These are phyloP conservation scores for Delphinella strobiligena DNA, from an alignment of 2,329 filamentous ascomycete genomes.

Conservation along the genomic window DNA sequence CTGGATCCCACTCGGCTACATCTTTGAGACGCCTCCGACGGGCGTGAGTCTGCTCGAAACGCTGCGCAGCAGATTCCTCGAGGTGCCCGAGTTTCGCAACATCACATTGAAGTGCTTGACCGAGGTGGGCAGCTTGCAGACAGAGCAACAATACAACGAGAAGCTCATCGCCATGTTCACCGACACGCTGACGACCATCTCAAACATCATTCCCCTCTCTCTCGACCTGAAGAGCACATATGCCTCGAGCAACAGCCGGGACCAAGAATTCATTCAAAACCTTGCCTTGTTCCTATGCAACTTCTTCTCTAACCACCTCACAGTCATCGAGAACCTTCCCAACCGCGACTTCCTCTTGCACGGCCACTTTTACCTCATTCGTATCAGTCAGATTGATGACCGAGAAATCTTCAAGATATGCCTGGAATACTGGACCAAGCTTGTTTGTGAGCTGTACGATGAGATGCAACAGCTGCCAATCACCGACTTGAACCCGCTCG, in stretches of 20 bases:
- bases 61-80: constrained; percentile 79
- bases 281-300: constrained; percentile 91
- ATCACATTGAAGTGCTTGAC: constrained; percentile 93
- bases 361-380: constrained; percentile 94
- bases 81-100: constrained; percentile 90
- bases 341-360: constrained; percentile 92
- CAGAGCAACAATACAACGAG: constrained; percentile 79
- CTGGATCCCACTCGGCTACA: constrained; percentile 97
- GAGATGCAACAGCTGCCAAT: constrained; percentile 97
- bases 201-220: constrained; percentile 81
- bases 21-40: constrained; percentile 75
- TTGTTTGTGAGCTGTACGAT: constrained; percentile 95
- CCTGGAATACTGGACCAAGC: constrained; percentile 96
- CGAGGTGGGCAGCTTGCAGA: constrained; percentile 89
- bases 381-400: constrained; percentile 97
- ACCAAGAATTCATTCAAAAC: constrained; percentile 97
- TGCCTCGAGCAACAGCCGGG: constrained; percentile 75
- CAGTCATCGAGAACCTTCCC: constrained; percentile 88
- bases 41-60: constrained; percentile 70
- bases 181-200: constrained; percentile 83
- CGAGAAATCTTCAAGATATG: constrained; percentile 99
- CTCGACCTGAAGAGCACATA: constrained; percentile 89
- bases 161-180: constrained; percentile 98
- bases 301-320: constrained; percentile 89
- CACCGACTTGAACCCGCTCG: constrained; percentile 80